Base-by-base conservation (phyloP, 495 filamentous ascomycete species). In the Monascus purpureus region DNA sequence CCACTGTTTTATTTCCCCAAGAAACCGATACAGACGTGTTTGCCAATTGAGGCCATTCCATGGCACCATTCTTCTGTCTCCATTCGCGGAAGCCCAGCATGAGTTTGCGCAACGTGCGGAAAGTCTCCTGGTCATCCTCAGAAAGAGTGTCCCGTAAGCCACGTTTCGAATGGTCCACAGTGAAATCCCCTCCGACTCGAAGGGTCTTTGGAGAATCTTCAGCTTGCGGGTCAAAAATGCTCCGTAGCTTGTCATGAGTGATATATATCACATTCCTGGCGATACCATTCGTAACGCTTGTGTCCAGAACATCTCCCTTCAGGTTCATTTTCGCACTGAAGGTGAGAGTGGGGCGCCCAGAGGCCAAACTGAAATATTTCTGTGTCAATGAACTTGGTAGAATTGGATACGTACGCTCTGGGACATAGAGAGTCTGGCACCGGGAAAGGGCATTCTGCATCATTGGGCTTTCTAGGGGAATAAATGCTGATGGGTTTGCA, bases 401-500 rank as follows among this genome's bases (percentile, higher is more conserved):
- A 81, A 97, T 93, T 18, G 72, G 63, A 38, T 77, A 75, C 13
- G 68, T 61, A 13, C 72, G 65, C 27, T 88, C 83, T 1, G 82
- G 73, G 6, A 79, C 54, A 43, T 96, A 97, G n/a, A 76, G 55
- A 2, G 71, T 80, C 37, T 77, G 59, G 2, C 68, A 55, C 17
- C 77, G 61, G 18, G 70, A 54, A 19, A 73, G 65, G 0, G 87
- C 86, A 41, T 76, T 68, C 39, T 72, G 55, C 13, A 76, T 73
- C 11, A 82, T 48, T 8, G 55, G 45, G 28, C 73, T 59, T 12
- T 74, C 61, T 8, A 65, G 67, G 1, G 47, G 27, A 33, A 96
- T 64, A 41, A 79, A 80, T n/a, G 90, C 82, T 3, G 86, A 79
- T 1, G 88, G 92, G 46, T 96, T 90, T n/a, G 92, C 90, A 22